A percentile compares a stretch with the other conserved stretches of the same genome.
These are phyloP conservation scores for Chrysopogon serrulatus DNA, from an alignment of 176 grass and related monocot genomes.

Conservation along the genomic window DNA sequence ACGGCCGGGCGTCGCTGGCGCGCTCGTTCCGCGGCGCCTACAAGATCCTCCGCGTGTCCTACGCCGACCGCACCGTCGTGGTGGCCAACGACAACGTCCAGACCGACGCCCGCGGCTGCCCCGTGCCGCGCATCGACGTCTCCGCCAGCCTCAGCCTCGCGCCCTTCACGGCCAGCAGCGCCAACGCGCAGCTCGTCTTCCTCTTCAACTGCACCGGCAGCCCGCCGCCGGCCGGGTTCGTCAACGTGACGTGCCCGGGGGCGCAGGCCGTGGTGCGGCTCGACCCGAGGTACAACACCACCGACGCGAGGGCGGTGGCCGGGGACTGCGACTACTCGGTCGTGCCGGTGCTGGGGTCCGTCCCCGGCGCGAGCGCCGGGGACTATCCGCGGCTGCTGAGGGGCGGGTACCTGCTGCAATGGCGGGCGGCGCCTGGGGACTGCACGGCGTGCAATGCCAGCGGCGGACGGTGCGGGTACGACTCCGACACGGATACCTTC, in stretches of 20 bases:
- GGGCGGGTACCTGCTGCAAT: slow-evolving; percentile 40
- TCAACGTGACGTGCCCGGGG: slow-evolving; percentile 1
- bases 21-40: slow-evolving; percentile 17
- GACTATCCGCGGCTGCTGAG: slow-evolving; percentile 34
- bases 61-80: slow-evolving; percentile 26
- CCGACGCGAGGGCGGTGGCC: background rate
- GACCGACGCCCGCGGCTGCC: slow-evolving; percentile 26
- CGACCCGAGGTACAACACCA: background rate
- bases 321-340: background rate
- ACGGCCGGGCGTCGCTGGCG: background rate
- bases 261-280: slow-evolving; percentile 10
- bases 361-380: background rate
- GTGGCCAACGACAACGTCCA: slow-evolving; percentile 36
- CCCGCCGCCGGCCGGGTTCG: background rate
- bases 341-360: slow-evolving; percentile 38
- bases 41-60: slow-evolving; percentile 41
- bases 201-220: slow-evolving; percentile 37
- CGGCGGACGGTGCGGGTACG: slow-evolving; percentile 50
- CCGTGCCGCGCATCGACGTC: slow-evolving; percentile 28
- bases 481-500: slow-evolving; percentile 9
- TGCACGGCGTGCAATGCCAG: slow-evolving; percentile 40
- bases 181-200: slow-evolving; percentile 53
- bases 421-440: slow-evolving; percentile 25
- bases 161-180: slow-evolving; percentile 21
- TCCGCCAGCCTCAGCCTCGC: slow-evolving; percentile 40